Conservation (phyloP, 1,284 basidiomycete genomes). For the Singerocomus rubriflavus region DNA sequence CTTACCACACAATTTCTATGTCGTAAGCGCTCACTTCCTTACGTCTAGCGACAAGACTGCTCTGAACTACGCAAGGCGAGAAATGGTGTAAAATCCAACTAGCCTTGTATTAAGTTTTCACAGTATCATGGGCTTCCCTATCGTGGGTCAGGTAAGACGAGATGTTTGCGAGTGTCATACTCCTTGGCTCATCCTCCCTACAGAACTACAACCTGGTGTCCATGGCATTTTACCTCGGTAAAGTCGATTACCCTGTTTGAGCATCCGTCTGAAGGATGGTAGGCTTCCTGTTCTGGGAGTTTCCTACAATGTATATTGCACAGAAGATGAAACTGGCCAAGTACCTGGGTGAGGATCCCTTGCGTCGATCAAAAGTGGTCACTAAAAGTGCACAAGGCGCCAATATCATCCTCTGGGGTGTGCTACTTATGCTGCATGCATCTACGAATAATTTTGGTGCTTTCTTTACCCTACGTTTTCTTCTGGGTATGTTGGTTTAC, state of each 20-base stretch:
- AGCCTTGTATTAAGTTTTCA: constrained; percentile 5
- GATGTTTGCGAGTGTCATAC: constrained; percentile 1
- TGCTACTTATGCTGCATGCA: constrained; percentile 59
- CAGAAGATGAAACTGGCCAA: constrained; percentile 60
- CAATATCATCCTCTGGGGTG: constrained; percentile 64
- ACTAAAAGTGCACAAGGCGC: constrained; percentile 35
- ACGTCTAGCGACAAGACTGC: constrained; percentile 59
- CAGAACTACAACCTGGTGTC: constrained; percentile 64
- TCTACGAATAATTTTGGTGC: constrained; percentile 53
- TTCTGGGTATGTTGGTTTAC: constrained; percentile 43
- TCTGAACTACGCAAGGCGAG: constrained; percentile 62
- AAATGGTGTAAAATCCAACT: neutral
- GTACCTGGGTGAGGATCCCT: constrained; percentile 47
- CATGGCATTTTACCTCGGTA: constrained; percentile 48
- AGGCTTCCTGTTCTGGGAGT: constrained; percentile 65
- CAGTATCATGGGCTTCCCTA: constrained; percentile 66
- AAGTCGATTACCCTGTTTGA: neutral
- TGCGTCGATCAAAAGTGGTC: neutral
- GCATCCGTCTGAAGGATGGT: constrained; percentile 2
- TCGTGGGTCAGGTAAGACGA: constrained; percentile 50
- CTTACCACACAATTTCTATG: neutral
- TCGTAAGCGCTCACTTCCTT: constrained; percentile 4
- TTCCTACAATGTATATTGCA: constrained; percentile 64
- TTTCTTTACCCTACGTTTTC: constrained; percentile 61
- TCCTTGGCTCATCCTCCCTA: constrained; percentile 9